Base-by-base conservation (phyloP, 805 yeast genomes). In the Candida methanosorbosa region DNA sequence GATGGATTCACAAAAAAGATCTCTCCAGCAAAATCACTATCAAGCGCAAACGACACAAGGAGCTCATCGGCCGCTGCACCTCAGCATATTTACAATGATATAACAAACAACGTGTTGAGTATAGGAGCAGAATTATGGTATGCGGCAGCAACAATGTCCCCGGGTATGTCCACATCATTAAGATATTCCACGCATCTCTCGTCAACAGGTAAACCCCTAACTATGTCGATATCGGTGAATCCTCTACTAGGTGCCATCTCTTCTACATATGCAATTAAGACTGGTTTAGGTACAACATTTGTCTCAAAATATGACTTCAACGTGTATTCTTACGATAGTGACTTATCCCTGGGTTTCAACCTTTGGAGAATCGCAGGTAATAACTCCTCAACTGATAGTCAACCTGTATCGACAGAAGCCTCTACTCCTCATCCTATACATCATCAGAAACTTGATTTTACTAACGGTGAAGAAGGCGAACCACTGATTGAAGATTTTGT, bases 211-310 rank as follows among this genome's bases (percentile, higher is more conserved):
- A 81, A 85, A 42, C 98, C 98, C 0, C 59, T 88, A 42, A 83
- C 95, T 0, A 72, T 92, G 69, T 82, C 97, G 0, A 50, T 90
- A 27, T 79, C 95, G 0, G 68, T 81, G 38, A 92, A 92, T 54
- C 98, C 98, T 1, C 63, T 92, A 13, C 64, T 90, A 52, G 98
- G 98, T 2, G 88, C 87, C 44, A 59, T 92, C 2, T 79, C 94
- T 3, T 79, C 94, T 2, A 81, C 95, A 0, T 92, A 88, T 52
- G 75, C 95, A 1, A 85, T 87, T 23, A 78, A 80, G 48, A 83
- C 96, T 0, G 75, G 84, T 5, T 68, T 76, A 3, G 70, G 73
- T 21, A 75, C 90, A 1, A 80, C 94, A 0, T 78, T 90, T 36
- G 75, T 87, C 31, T 82, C 95, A 5, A 72, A 81, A 38, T 88